Percentiles rank a stretch among this genome's conserved stretches.
Conservation (phyloP, 208 protist species). For the Trichomonas gallinae region DNA sequence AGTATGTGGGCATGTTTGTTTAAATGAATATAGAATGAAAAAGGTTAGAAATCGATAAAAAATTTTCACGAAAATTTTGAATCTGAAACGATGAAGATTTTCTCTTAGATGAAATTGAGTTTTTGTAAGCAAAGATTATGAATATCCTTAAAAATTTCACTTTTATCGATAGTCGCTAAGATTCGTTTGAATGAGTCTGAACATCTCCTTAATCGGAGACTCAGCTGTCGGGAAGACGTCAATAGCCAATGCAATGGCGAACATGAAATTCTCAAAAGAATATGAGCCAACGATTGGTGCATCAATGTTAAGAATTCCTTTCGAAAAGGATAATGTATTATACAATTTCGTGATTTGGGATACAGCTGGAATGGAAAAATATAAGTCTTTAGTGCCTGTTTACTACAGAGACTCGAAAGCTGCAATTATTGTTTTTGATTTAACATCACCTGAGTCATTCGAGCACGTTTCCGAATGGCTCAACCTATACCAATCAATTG, state of each 20-base stretch:
- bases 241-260: neutral
- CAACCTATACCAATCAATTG: neutral
- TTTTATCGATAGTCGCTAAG: no score
- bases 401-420: neutral
- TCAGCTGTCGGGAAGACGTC: neutral
- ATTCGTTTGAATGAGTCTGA: neutral
- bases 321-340: neutral
- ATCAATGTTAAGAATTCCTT: neutral
- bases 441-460: neutral
- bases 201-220: neutral
- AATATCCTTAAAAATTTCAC: no score
- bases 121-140: no score
- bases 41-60: no score
- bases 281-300: neutral
- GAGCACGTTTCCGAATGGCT: neutral
- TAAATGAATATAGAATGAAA: no score
- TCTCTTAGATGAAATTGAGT: no score
- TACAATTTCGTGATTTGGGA: neutral
- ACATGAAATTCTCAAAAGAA: neutral
- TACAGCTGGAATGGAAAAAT: conserved; percentile 18
- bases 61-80: no score
- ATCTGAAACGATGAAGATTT: no score
- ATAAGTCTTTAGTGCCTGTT: neutral
- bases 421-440: neutral
- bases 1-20: no score